These are phyloP conservation scores for Ministeria vibrans DNA, from an alignment of 78 protist genomes.

Conservation along the genomic window DNA sequence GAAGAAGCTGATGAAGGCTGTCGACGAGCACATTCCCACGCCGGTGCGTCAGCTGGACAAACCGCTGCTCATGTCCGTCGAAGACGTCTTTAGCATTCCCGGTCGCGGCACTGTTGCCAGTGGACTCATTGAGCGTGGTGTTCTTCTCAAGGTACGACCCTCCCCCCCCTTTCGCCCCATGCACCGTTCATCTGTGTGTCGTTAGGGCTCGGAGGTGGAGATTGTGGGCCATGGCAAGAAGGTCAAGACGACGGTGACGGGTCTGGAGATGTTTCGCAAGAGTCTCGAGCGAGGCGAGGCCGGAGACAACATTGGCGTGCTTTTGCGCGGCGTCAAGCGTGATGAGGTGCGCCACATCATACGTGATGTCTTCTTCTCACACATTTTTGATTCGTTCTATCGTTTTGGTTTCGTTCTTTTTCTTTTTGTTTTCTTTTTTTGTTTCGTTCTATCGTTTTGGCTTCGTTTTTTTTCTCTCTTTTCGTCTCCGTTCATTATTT, in stretches of 20 bases:
- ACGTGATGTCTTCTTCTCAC: too few relatives aligned
- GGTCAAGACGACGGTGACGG: constrained; percentile 64
- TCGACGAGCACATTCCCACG: constrained; percentile 59
- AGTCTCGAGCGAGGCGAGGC: constrained; percentile 66
- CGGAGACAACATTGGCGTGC: constrained; percentile 92
- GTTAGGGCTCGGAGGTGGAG: constrained; percentile 83
- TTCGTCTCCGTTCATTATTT: background rate
- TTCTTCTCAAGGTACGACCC: constrained; percentile 45
- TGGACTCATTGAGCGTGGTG: constrained; percentile 87
- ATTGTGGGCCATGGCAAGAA: constrained; percentile 59
- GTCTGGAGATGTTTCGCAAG: constrained; percentile 93
- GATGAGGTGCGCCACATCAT: constrained; percentile 69
- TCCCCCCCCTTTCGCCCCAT: background rate
- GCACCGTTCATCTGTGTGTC: background rate
- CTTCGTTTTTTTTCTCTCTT: background rate
- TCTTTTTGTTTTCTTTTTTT: too few relatives aligned
- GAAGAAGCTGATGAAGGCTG: constrained; percentile 64
- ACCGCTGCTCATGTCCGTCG: constrained; percentile 91
- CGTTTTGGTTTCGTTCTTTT: too few relatives aligned
- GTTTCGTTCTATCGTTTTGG: too few relatives aligned
- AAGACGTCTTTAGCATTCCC: constrained; percentile 40
- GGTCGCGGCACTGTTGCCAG: constrained; percentile 96
- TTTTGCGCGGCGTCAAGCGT: constrained; percentile 83
- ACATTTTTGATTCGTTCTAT: too few relatives aligned
- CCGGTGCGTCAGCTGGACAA: constrained; percentile 77